Evolutionary conservation across 371 early-diverging fungal species (phyloP).

Genomic region (Mortierella sp.): DNA sequence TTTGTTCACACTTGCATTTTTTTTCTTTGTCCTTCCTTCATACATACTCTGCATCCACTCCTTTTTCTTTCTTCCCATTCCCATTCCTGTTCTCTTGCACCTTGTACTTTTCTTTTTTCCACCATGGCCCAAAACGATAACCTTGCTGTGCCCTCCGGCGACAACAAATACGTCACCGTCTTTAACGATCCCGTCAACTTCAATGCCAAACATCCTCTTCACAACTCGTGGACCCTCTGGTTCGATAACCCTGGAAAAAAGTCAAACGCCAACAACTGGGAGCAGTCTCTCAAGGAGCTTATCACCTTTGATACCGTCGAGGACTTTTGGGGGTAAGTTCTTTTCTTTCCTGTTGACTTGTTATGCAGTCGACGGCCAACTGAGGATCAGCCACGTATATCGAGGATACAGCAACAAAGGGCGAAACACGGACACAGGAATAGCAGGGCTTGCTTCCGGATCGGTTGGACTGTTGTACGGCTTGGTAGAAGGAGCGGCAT

Average conservation of each 20-base stretch:
- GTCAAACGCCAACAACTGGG: slow-evolving; percentile 85
- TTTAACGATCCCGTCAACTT: slow-evolving; percentile 75
- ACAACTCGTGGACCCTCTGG: slow-evolving; percentile 94
- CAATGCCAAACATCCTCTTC: slow-evolving; percentile 91
- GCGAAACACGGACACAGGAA: background rate
- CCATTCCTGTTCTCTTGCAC: background rate
- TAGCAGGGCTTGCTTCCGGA: too few relatives aligned
- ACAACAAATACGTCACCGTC: slow-evolving; percentile 62
- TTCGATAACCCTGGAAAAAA: slow-evolving; percentile 91
- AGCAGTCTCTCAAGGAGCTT: slow-evolving; percentile 88
- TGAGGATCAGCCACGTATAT: background rate
- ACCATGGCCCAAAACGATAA: slow-evolving; percentile 41
- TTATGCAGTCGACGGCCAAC: background rate
- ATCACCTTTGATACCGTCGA: slow-evolving; percentile 92
- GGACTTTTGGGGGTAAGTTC: slow-evolving; percentile 93
- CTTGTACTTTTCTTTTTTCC: slow-evolving; percentile 2
- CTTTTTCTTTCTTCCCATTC: background rate
- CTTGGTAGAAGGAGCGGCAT: too few relatives aligned
- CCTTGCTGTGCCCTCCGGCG: slow-evolving; percentile 45
- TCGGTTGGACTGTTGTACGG: too few relatives aligned
- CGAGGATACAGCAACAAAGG: background rate
- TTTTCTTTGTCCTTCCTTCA: background rate
- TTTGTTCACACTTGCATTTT: slow-evolving; percentile 8
- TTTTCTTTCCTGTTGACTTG: too few relatives aligned
- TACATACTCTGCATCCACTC: background rate